A percentile compares a stretch with the other conserved stretches of the same genome.
These are phyloP conservation scores for Elaeis guineensis DNA, from an alignment of 176 grass and related monocot species.

Conservation along the genomic window DNA sequence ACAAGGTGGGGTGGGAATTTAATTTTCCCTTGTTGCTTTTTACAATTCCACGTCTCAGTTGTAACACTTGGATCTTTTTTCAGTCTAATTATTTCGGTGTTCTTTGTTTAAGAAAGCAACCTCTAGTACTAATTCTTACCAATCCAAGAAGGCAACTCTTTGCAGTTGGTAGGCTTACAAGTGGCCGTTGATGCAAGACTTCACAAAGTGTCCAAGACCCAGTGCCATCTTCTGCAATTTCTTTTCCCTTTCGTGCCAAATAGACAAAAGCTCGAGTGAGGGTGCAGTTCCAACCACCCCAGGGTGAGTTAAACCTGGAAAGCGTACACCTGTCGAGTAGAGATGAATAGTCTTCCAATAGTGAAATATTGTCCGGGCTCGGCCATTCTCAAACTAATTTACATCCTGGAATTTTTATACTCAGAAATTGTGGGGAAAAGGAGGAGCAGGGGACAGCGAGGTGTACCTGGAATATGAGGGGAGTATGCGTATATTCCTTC, in stretches of 20 bases:
- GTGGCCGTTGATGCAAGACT: constrained; percentile 73
- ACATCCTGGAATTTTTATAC: no score
- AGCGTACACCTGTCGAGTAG: constrained; percentile 52
- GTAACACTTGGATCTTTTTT: no score
- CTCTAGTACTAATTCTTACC: constrained; percentile 14
- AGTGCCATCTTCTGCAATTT: constrained; percentile 41
- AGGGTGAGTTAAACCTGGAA: constrained; percentile 83
- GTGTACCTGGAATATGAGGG: constrained; percentile 67
- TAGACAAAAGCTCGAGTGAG: constrained; percentile 70
- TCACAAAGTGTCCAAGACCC: constrained; percentile 58
- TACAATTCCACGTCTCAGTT: no score
- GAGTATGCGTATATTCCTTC: constrained; percentile 96
- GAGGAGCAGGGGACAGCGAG: background rate
- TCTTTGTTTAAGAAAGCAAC: no score
- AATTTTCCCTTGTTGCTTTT: no score
- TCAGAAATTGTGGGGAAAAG: background rate
- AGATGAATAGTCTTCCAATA: background rate
- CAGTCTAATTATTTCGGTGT: no score
- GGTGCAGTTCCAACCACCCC: constrained; percentile 84
- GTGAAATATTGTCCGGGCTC: background rate
- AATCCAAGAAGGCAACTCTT: constrained; percentile 73
- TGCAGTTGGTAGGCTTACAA: constrained; percentile 60
- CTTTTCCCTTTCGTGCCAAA: constrained; percentile 87
- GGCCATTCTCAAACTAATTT: background rate
- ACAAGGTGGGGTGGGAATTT: no score